Evolutionary conservation across 2,329 filamentous ascomycete species (phyloP), one percentile per base, ranked within the genome.

Genomic region (Penicillium verrucosum): DNA sequence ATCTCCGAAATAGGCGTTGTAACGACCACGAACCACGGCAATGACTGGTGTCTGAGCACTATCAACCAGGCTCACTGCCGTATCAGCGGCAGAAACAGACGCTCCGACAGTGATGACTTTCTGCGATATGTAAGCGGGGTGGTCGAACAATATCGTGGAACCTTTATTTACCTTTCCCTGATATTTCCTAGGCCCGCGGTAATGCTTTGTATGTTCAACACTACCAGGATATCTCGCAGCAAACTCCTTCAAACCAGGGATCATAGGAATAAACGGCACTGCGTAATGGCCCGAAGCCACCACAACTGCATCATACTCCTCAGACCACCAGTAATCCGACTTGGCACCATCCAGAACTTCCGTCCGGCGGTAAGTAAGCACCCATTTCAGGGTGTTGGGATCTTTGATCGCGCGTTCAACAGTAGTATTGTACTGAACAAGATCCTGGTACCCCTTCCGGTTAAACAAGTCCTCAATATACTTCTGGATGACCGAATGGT

Each of bases 51-150:
- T 62, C 41, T 78, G 66, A 0, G 79, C 79, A 0, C 76, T 71
- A 12, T 75, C 72, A 14, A 79, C 70, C 2, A 86, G 73, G 51
- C 83, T 81, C 54, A 81, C 78, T 1, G 81, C 78, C 12, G 86
- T 86, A 63, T 89, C 86, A 29, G 83, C 81, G 0, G 82, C 85
- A 0, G 85, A 88, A 3, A 88, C 85, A 0, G 83, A 86, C 1
- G 83, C 85, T 3, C 86, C 85, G 1, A 89, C 83, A 0, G 86
- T 79, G 0, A 88, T 75, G 0, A 88, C 81, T 57, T 75, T 78
- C 82, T 85, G 40, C 18, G 12, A n/a, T 5, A 5, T 18, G 49
- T 61, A 12, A 58, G 45, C 30, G 4, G 12, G 12, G 10, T 8
- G 2, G 4, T 25, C 21, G 3, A 43, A 18, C 5, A 18, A 25